Percentiles rank a stretch among this genome's conserved stretches.
phyloP scores from a whole-genome alignment of 352 stramenopile genomes.

The Phytophthora ramorum region DNA sequence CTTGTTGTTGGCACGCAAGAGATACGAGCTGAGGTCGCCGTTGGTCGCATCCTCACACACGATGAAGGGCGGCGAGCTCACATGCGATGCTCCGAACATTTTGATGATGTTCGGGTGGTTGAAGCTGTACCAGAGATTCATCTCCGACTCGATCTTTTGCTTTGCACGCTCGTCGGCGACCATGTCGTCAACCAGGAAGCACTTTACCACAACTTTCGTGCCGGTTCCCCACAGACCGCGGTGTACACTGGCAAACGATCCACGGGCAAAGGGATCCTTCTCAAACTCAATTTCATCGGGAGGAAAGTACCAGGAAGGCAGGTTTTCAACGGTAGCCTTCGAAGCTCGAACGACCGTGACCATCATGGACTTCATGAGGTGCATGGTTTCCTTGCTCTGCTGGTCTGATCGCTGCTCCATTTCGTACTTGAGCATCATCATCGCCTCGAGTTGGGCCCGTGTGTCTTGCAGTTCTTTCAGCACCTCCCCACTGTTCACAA shows the following conservation, averaged over 20 bases:
- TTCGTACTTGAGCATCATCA: constrained; percentile 19
- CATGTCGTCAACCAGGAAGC: constrained; percentile 15
- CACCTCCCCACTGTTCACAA: neutral
- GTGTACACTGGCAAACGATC: constrained; percentile 27
- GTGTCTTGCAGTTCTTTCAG: constrained; percentile 6
- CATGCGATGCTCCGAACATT: constrained; percentile 41
- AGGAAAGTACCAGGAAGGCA: constrained; percentile 24
- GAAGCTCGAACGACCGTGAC: constrained; percentile 8
- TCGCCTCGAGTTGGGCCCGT: neutral
- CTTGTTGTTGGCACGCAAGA: constrained; percentile 14
- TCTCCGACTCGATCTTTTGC: constrained; percentile 24
- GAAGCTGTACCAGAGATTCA: constrained; percentile 29
- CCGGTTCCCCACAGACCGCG: constrained; percentile 23
- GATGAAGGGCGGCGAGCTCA: constrained; percentile 31
- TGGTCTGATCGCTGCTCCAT: neutral
- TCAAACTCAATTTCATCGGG: constrained; percentile 26
- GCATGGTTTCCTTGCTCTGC: neutral
- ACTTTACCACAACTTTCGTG: constrained; percentile 43
- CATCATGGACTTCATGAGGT: constrained; percentile 10
- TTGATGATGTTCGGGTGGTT: constrained; percentile 44
- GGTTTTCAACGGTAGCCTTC: neutral
- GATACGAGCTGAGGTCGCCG: constrained; percentile 21
- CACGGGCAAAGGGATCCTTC: constrained; percentile 13
- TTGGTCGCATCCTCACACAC: constrained; percentile 32
- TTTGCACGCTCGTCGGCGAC: neutral